Base-by-base conservation (phyloP, 2,329 filamentous ascomycete species). In the Aspergillus texensis region DNA sequence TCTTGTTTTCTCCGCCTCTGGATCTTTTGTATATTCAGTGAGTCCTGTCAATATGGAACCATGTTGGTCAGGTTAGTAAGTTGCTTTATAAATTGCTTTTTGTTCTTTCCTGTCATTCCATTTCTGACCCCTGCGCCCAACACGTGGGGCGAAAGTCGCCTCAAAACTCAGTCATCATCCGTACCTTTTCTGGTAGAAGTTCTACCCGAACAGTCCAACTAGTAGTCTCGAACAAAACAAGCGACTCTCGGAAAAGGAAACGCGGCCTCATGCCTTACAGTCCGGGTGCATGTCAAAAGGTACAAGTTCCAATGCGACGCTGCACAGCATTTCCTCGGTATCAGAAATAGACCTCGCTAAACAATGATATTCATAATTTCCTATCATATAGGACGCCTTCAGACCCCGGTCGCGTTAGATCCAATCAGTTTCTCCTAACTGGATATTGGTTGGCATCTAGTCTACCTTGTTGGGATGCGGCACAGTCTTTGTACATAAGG, bases 401-500 rank as follows among this genome's bases (percentile, higher is more conserved):
- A 52, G 48, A 34, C 48, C 48, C 28, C 1, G 48, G 48, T 21
- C 28, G 28, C 48, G 52, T 39, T 50, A 11, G 50, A 34, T 54
- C 34, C 34, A 53, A 24, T 55, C 34, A 28, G 11, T 34, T 16
- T 16, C 19, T 34, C 32, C n/a, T 28, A 16, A 5, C 9, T 26
- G 41, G 52, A 57, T 57, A 30, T 32, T 26, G 41, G 46, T 56
- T 63, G 45, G 41, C 48, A 58, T 41, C 46, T 48, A 34, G 28
- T 61, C 62, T 62, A 46, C 62, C 50, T 46, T 9, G 59, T 58
- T 56, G 48, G 58, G 60, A 36, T 68, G 66, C 61, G 66, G 67
- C 67, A 63, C 64, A 67, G 67, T 62, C 61, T 56, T 53, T 50
- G 34, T 67, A 60, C 67, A 68, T 61, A 54, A 24, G 45, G 41